These are phyloP conservation scores for Sphagnum magellanicum DNA, from an alignment of 228 moss, liverwort and hornwort genomes.

Conservation along the genomic window DNA sequence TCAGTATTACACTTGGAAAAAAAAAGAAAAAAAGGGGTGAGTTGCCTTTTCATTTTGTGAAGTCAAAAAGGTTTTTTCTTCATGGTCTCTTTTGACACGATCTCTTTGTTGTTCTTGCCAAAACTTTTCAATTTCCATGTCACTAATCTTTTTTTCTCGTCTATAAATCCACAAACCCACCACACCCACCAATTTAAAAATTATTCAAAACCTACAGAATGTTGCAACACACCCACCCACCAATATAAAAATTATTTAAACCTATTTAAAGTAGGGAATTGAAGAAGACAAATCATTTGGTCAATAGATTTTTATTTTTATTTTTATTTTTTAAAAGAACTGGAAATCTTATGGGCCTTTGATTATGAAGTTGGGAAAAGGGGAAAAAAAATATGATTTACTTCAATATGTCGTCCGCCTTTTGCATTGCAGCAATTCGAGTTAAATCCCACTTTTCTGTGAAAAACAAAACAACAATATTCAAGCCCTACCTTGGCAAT, in stretches of 20 bases:
- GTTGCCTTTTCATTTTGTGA: constrained; percentile 46
- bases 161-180: constrained; percentile 3
- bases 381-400: background rate
- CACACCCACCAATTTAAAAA: background rate
- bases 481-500: background rate
- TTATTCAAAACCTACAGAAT: too few relatives aligned
- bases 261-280: background rate
- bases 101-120: constrained; percentile 48
- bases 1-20: background rate
- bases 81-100: constrained; percentile 34
- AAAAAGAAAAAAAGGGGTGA: background rate
- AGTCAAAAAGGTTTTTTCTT: constrained; percentile 45
- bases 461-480: background rate
- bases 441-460: constrained; percentile 49
- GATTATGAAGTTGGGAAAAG: background rate
- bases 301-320: background rate
- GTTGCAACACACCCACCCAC: too few relatives aligned
- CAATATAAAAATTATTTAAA: background rate
- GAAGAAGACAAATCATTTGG: background rate
- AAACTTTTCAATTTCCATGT: constrained; percentile 39
- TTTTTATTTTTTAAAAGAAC: background rate
- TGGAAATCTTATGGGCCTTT: background rate
- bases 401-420: constrained; percentile 39
- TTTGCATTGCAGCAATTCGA: constrained; percentile 43
- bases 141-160: constrained; percentile 33